These are phyloP conservation scores for Termitomyces sp. DNA, from an alignment of 768 basidiomycete species.

Conservation along the genomic window DNA sequence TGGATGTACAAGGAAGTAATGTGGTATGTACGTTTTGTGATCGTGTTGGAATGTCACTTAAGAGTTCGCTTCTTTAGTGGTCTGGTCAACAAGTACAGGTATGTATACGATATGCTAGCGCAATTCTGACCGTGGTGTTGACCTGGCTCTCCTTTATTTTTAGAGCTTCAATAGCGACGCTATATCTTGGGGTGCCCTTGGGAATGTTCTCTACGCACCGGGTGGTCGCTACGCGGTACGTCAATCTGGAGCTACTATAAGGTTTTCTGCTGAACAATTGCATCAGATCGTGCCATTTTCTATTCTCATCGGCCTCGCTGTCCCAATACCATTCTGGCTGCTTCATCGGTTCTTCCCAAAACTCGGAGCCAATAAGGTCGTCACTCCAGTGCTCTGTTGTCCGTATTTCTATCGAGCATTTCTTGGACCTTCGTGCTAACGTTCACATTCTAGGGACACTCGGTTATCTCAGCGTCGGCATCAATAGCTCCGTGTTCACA, in stretches of 20 bases:
- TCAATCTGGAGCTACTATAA: neutral
- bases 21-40: neutral
- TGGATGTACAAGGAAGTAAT: conserved; percentile 17
- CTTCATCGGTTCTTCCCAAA: conserved; percentile 45
- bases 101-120: neutral
- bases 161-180: conserved; percentile 50
- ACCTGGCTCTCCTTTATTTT: conserved; percentile 20
- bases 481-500: conserved; percentile 51
- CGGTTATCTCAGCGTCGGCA: conserved; percentile 50
- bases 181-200: conserved; percentile 54
- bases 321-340: conserved; percentile 52
- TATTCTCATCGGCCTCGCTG: conserved; percentile 42
- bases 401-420: conserved; percentile 12
- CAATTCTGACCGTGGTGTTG: neutral
- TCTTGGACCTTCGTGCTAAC: neutral
- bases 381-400: conserved; percentile 33
- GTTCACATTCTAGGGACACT: conserved; percentile 14
- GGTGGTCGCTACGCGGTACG: conserved; percentile 40
- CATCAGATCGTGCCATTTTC: conserved; percentile 36
- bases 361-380: conserved; percentile 41
- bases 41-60: too few species aligned
- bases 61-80: conserved; percentile 24
- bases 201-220: conserved; percentile 40
- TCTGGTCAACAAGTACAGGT: conserved; percentile 43
- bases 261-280: neutral